These are phyloP conservation scores for Thinopyrum elongatum DNA, from an alignment of 176 grass and related monocot genomes.

Conservation along the genomic window DNA sequence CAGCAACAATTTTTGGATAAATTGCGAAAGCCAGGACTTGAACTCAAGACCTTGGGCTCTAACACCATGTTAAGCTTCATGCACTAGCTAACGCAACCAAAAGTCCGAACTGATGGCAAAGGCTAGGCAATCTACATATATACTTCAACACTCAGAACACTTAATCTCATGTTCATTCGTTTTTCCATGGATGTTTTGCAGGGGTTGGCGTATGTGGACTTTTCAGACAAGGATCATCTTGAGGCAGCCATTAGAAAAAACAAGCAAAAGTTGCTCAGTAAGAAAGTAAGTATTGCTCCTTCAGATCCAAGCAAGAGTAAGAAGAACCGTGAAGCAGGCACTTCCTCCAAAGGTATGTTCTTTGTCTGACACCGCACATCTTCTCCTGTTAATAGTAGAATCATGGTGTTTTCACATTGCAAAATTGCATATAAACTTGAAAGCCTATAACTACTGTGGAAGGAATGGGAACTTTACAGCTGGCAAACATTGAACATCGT, in stretches of 20 bases:
- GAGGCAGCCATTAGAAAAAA: conserved; percentile 82
- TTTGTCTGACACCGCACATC: neutral
- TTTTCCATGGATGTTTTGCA: conserved; percentile 32
- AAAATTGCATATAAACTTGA: neutral
- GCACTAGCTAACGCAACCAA: no score
- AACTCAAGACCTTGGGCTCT: no score
- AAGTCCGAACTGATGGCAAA: no score
- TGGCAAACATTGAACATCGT: no score
- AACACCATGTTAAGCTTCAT: no score
- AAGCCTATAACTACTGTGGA: neutral
- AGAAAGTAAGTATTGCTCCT: conserved; percentile 76
- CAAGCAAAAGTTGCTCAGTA: conserved; percentile 65
- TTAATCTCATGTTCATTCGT: conserved; percentile 11
- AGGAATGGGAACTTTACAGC: no score
- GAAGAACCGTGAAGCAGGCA: conserved; percentile 44
- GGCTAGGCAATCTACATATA: no score
- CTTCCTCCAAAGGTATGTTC: conserved; percentile 46
- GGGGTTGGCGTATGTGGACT: conserved; percentile 97
- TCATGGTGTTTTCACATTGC: neutral
- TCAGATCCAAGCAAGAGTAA: conserved; percentile 81
- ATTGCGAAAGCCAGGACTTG: no score
- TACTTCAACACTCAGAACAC: no score
- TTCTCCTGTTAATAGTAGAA: neutral
- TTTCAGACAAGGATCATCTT: conserved; percentile 81
- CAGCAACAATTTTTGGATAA: no score